phyloP scores from a whole-genome alignment of 768 basidiomycete genomes.

The Naganishia friedmannii region DNA sequence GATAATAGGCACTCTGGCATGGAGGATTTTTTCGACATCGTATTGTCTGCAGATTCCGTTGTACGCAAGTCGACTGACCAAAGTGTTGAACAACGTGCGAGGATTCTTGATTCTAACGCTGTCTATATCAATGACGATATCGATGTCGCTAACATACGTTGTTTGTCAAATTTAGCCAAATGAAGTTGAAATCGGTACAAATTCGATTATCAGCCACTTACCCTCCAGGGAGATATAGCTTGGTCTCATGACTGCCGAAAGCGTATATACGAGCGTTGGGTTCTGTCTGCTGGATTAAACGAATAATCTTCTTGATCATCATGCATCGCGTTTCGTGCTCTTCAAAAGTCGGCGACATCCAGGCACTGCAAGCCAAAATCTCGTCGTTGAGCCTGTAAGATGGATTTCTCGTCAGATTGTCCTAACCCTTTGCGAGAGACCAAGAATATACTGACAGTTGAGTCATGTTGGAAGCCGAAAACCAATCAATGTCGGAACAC shows the following conservation, averaged over 20 bases:
- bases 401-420: not conserved
- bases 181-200: not conserved
- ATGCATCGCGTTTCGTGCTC: conserved; percentile 60
- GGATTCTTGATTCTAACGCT: conserved; percentile 55
- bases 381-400: conserved; percentile 70
- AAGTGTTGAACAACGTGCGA: conserved; percentile 57
- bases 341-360: conserved; percentile 77
- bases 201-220: conserved; percentile 54
- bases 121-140: conserved; percentile 66
- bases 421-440: not conserved
- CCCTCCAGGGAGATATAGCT: conserved; percentile 89
- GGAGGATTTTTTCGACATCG: conserved; percentile 67
- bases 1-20: conserved; percentile 93
- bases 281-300: conserved; percentile 65
- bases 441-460: conserved; percentile 4
- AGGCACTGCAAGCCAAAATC: conserved; percentile 76
- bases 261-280: conserved; percentile 76
- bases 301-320: conserved; percentile 66
- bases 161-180: conserved; percentile 9
- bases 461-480: conserved; percentile 15
- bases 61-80: not conserved
- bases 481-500: conserved; percentile 68
- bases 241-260: conserved; percentile 91
- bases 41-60: not conserved
- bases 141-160: conserved; percentile 71